A percentile compares a stretch with the other conserved stretches of the same genome.
These are phyloP conservation scores for Cercospora brassicicola DNA, from an alignment of 2,329 filamentous ascomycete genomes.

Conservation along the genomic window DNA sequence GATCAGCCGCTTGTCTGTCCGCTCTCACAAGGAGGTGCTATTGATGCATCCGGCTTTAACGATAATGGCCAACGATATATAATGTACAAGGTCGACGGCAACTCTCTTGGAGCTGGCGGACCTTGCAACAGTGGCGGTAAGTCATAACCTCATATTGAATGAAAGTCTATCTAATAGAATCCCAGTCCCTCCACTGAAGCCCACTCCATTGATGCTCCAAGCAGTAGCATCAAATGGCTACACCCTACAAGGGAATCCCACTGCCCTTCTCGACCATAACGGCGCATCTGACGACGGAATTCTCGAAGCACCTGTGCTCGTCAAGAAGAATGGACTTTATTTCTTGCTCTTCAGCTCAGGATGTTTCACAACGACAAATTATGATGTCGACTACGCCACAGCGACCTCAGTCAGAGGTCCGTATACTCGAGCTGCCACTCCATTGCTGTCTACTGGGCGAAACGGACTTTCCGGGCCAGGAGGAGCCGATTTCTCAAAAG, in stretches of 20 bases:
- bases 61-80: conserved; percentile 38
- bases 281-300: conserved; percentile 37
- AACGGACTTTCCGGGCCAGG: conserved; percentile 36
- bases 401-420: conserved; percentile 36
- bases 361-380: conserved; percentile 35
- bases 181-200: conserved; percentile 34
- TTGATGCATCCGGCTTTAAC: conserved; percentile 38
- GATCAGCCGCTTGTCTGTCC: conserved; percentile 34
- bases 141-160: conserved; percentile 1
- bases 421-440: conserved; percentile 32
- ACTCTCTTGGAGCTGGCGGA: conserved; percentile 35
- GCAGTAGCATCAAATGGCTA: conserved; percentile 36
- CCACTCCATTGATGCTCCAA: conserved; percentile 39
- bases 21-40: conserved; percentile 37
- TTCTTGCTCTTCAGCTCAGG: conserved; percentile 43
- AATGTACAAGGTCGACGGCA: conserved; percentile 42
- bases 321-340: conserved; percentile 34
- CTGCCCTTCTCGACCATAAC: conserved; percentile 34
- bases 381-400: conserved; percentile 40
- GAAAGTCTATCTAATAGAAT: neutral
- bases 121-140: conserved; percentile 37
- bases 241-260: conserved; percentile 33
- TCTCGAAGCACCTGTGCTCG: conserved; percentile 38
- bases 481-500: conserved; percentile 35
- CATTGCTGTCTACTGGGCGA: conserved; percentile 35